A percentile compares a stretch with the other conserved stretches of the same genome.
phyloP scores from a whole-genome alignment of 2,329 filamentous ascomycete genomes.

The Pyrenophora tritici-repentis region DNA sequence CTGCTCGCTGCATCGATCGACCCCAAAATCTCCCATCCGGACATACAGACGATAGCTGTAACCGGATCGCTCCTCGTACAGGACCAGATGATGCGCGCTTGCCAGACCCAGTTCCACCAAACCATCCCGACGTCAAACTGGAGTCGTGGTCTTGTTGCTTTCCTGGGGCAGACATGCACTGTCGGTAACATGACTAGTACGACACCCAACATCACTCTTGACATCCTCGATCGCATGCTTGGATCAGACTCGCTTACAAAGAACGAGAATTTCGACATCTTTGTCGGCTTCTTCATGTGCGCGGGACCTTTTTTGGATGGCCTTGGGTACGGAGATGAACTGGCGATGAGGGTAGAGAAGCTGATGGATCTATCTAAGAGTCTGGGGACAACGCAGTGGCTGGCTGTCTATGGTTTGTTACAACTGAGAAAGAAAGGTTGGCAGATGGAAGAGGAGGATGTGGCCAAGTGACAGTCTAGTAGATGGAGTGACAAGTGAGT shows the following conservation, averaged over 20 bases:
- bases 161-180: constrained; percentile 5
- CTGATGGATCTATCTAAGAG: neutral
- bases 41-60: too few species aligned
- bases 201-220: neutral
- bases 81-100: too few species aligned
- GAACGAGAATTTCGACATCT: constrained; percentile 2
- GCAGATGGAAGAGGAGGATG: neutral
- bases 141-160: constrained; percentile 5
- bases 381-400: neutral
- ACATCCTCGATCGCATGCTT: constrained; percentile 4
- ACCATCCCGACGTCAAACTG: neutral
- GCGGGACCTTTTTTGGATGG: constrained; percentile 6
- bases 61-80: too few species aligned
- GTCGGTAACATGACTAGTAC: neutral
- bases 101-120: neutral
- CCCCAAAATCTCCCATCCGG: too few species aligned
- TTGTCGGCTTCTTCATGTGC: constrained; percentile 2
- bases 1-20: too few species aligned
- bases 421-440: neutral
- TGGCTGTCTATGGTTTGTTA: constrained; percentile 3
- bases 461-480: neutral
- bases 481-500: too few species aligned
- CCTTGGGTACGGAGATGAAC: neutral
- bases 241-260: neutral
- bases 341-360: neutral